Conservation (phyloP, 805 yeast genomes). For the Wickerhamiella kurtzmanii region DNA sequence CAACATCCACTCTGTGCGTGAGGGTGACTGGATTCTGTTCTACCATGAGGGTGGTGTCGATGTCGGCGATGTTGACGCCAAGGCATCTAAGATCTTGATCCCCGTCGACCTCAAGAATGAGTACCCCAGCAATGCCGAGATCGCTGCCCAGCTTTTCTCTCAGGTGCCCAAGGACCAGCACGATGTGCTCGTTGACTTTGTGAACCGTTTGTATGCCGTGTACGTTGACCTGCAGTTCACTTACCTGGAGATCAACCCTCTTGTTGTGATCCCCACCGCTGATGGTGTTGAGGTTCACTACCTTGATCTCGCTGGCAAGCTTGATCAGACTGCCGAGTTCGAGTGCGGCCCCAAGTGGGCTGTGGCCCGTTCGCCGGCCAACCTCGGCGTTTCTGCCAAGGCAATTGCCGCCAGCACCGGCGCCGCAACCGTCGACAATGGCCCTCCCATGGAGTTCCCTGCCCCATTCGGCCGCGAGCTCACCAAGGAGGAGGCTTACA, state of each 20-base stretch:
- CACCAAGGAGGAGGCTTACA: slow-evolving; percentile 33
- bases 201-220: slow-evolving; percentile 35
- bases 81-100: slow-evolving; percentile 31
- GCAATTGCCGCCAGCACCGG: slow-evolving; percentile 8
- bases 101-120: slow-evolving; percentile 31
- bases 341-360: slow-evolving; percentile 40
- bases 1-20: slow-evolving; percentile 36
- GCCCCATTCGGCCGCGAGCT: slow-evolving; percentile 37
- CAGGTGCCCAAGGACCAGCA: slow-evolving; percentile 31
- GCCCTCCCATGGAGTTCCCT: slow-evolving; percentile 37
- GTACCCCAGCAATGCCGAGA: slow-evolving; percentile 30
- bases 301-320: slow-evolving; percentile 36
- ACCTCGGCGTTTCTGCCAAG: slow-evolving; percentile 25
- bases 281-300: slow-evolving; percentile 32
- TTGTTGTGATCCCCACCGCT: slow-evolving; percentile 31
- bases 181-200: slow-evolving; percentile 31
- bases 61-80: slow-evolving; percentile 36
- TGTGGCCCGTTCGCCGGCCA: slow-evolving; percentile 31
- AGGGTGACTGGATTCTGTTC: slow-evolving; percentile 35
- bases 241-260: slow-evolving; percentile 34
- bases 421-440: slow-evolving; percentile 29
- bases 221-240: slow-evolving; percentile 36
- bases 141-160: slow-evolving; percentile 25
- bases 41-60: slow-evolving; percentile 39
- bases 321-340: slow-evolving; percentile 36